Conservation (phyloP, 2,329 filamentous ascomycete genomes). For the Thielaviopsis punctulata region DNA sequence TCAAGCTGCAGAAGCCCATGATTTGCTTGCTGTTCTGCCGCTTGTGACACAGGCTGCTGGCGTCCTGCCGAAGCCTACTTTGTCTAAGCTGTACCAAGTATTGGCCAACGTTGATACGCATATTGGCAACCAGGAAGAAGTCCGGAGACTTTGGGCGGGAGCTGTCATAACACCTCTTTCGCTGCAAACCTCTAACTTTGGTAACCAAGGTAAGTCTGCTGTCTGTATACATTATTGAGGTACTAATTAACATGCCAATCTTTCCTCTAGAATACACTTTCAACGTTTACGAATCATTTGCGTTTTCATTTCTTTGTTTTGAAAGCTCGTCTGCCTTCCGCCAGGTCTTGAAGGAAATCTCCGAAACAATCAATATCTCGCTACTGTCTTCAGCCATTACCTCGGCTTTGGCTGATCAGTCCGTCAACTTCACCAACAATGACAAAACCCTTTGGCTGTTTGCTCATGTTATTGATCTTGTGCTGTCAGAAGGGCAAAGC, state of each 20-base stretch:
- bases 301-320: slow-evolving; percentile 22
- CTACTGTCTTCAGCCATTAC: slow-evolving; percentile 27
- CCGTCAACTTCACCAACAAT: slow-evolving; percentile 17
- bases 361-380: background rate
- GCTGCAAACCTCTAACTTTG: background rate
- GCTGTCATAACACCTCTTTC: background rate
- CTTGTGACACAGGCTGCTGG: background rate
- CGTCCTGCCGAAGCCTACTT: background rate
- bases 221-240: background rate
- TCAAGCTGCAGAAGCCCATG: background rate
- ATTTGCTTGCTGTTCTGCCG: background rate
- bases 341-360: background rate
- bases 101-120: background rate
- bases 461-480: slow-evolving; percentile 47
- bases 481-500: slow-evolving; percentile 18
- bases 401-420: slow-evolving; percentile 18
- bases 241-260: background rate
- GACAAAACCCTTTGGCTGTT: slow-evolving; percentile 44
- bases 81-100: background rate
- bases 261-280: background rate
- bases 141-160: background rate
- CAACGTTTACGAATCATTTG: slow-evolving; percentile 21
- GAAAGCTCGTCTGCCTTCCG: background rate
- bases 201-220: background rate
- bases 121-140: background rate